phyloP scores from a whole-genome alignment of 2,329 filamentous ascomycete genomes.

The Onygenales sp. region DNA sequence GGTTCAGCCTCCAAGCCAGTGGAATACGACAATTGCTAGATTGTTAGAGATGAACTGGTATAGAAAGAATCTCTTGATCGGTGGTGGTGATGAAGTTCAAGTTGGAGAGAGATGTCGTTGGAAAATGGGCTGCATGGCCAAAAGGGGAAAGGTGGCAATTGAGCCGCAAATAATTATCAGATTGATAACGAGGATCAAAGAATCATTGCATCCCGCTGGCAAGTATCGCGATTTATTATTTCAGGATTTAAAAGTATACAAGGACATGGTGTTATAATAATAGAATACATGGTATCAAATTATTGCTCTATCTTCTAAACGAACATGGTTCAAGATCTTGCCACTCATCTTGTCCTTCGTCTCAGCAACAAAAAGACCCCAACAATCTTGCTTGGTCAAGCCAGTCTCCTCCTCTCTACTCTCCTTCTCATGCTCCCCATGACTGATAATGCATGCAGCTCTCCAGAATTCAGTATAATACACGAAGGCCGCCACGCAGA shows the following conservation, averaged over 20 bases:
- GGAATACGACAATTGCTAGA: neutral
- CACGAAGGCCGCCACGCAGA: neutral
- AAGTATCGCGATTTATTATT: no score
- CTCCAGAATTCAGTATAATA: neutral
- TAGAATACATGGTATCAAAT: neutral
- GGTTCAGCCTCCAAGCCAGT: no score
- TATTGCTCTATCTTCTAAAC: neutral
- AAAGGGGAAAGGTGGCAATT: neutral
- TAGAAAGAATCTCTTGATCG: neutral
- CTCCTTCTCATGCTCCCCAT: neutral
- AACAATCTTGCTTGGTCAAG: neutral
- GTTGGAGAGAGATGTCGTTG: neutral
- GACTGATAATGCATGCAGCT: neutral
- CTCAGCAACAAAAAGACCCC: neutral
- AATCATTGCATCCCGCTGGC: no score
- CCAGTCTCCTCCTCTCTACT: neutral
- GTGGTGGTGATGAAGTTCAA: neutral
- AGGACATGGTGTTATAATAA: neutral
- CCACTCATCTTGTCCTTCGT: neutral
- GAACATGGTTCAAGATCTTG: neutral
- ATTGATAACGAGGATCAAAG: neutral
- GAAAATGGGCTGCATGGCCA: neutral
- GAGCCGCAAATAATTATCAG: neutral
- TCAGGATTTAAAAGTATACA: no score
- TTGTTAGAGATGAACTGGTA: neutral